Evolutionary conservation across 2,329 filamentous ascomycete species (phyloP).

Genomic region (Passalora sequoiae): DNA sequence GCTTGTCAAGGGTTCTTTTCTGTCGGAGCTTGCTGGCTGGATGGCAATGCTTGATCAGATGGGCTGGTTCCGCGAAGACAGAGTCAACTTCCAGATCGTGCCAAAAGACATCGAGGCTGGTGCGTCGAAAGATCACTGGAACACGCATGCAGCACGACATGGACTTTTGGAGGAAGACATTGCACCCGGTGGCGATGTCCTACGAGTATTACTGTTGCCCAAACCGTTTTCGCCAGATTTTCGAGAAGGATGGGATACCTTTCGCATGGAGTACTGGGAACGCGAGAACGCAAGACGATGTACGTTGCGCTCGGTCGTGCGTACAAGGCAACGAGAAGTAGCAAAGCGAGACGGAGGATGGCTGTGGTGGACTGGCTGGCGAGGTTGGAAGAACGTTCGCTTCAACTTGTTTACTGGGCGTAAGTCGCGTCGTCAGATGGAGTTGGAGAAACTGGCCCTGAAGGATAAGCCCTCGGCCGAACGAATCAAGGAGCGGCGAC

Average conservation of each 20-base stretch:
- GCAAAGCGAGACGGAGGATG: slow-evolving; percentile 67
- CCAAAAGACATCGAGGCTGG: slow-evolving; percentile 39
- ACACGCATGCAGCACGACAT: slow-evolving; percentile 26
- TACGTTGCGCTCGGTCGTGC: slow-evolving; percentile 64
- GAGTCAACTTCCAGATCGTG: slow-evolving; percentile 34
- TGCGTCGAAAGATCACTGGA: slow-evolving; percentile 59
- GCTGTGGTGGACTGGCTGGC: slow-evolving; percentile 83
- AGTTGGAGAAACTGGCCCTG: slow-evolving; percentile 29
- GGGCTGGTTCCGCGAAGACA: slow-evolving; percentile 31
- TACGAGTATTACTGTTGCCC: slow-evolving; percentile 82
- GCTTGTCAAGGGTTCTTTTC: slow-evolving; percentile 75
- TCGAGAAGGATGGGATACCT: slow-evolving; percentile 94
- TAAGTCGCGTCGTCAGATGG: slow-evolving; percentile 28
- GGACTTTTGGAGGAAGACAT: slow-evolving; percentile 75
- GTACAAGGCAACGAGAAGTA: slow-evolving; percentile 61
- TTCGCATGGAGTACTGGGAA: slow-evolving; percentile 93
- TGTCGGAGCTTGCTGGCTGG: slow-evolving; percentile 64
- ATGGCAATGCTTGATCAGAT: slow-evolving; percentile 30
- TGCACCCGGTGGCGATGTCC: slow-evolving; percentile 80
- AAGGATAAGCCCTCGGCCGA: slow-evolving; percentile 22
- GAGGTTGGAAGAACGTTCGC: slow-evolving; percentile 43
- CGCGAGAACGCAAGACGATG: slow-evolving; percentile 86
- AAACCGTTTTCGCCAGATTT: slow-evolving; percentile 95
- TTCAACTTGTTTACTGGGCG: slow-evolving; percentile 20
- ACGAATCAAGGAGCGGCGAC: slow-evolving; percentile 17